phyloP scores from a whole-genome alignment of 2,329 filamentous ascomycete species.

The Aureobasidium sp. region DNA sequence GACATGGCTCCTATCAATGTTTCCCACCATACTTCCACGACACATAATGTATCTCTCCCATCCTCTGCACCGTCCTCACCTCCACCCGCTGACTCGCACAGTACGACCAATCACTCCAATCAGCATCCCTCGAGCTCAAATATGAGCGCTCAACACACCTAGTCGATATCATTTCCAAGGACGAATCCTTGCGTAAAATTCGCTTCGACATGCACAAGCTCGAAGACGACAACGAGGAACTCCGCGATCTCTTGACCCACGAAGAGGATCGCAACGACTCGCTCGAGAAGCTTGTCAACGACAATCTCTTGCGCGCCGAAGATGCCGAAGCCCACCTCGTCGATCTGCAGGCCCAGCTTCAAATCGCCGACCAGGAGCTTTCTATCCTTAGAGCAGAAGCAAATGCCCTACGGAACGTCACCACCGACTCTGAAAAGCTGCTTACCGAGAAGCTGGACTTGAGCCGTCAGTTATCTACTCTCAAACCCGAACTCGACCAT shows the following conservation, averaged over 20 bases:
- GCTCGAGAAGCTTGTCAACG: slow-evolving; percentile 45
- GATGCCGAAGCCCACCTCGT: slow-evolving; percentile 41
- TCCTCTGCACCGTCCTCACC: slow-evolving; percentile 39
- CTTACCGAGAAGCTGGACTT: slow-evolving; percentile 59
- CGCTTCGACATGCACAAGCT: slow-evolving; percentile 63
- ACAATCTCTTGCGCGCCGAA: slow-evolving; percentile 40
- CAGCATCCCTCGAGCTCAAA: slow-evolving; percentile 56
- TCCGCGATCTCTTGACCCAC: slow-evolving; percentile 57
- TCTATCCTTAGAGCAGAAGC: slow-evolving; percentile 59
- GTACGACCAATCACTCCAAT: slow-evolving; percentile 46
- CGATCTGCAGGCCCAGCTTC: slow-evolving; percentile 45
- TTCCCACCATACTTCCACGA: slow-evolving; percentile 16
- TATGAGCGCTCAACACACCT: slow-evolving; percentile 60
- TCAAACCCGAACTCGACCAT: slow-evolving; percentile 58
- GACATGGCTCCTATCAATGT: slow-evolving; percentile 13
- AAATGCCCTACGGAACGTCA: slow-evolving; percentile 57
- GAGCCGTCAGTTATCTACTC: slow-evolving; percentile 50
- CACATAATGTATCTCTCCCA: slow-evolving; percentile 19
- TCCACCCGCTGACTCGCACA: slow-evolving; percentile 36
- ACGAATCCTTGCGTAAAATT: slow-evolving; percentile 66
- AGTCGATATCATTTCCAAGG: slow-evolving; percentile 61
- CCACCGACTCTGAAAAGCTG: slow-evolving; percentile 63
- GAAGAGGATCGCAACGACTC: slow-evolving; percentile 55
- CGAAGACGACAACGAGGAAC: slow-evolving; percentile 64
- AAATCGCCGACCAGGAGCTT: slow-evolving; percentile 47